These are phyloP conservation scores for Penicillium antarcticum DNA, from an alignment of 495 filamentous ascomycete species.

Conservation along the genomic window DNA sequence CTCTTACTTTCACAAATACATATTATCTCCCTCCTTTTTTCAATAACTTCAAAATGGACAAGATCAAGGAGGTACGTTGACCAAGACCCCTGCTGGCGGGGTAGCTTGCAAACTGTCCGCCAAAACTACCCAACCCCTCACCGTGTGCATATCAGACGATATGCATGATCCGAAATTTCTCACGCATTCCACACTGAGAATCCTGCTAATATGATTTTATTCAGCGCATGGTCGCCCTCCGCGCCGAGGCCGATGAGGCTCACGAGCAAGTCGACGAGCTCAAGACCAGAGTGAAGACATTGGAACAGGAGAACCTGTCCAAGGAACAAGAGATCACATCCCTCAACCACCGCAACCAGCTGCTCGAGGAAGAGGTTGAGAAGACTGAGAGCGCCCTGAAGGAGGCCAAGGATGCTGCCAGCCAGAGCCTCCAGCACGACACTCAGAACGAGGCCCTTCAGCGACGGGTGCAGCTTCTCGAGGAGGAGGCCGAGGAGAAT, in stretches of 20 bases:
- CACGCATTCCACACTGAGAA: slow-evolving; percentile 6
- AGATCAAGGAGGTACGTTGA: slow-evolving; percentile 75
- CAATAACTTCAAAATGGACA: slow-evolving; percentile 45
- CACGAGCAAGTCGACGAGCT: slow-evolving; percentile 79
- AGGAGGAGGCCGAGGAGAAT: slow-evolving; percentile 95
- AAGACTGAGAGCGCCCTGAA: slow-evolving; percentile 76
- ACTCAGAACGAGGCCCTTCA: slow-evolving; percentile 85
- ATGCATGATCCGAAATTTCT: slow-evolving; percentile 20
- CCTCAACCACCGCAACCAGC: slow-evolving; percentile 82
- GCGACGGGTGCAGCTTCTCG: slow-evolving; percentile 88
- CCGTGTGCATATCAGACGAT: slow-evolving; percentile 9
- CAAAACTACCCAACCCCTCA: slow-evolving; percentile 12
- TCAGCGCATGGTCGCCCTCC: slow-evolving; percentile 92
- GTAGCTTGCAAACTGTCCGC: slow-evolving; percentile 41
- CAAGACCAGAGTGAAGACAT: slow-evolving; percentile 74
- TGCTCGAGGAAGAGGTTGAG: slow-evolving; percentile 87
- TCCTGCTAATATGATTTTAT: slow-evolving; percentile 17
- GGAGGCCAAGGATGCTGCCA: slow-evolving; percentile 74
- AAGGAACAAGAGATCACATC: slow-evolving; percentile 99
- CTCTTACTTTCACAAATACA: slow-evolving; percentile 29
- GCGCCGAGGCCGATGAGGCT: slow-evolving; percentile 84
- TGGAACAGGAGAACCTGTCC: slow-evolving; percentile 90
- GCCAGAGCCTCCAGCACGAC: slow-evolving; percentile 68
- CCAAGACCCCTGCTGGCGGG: slow-evolving; percentile 34
- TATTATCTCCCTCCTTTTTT: slow-evolving; percentile 21